phyloP scores from a whole-genome alignment of 1,139 yeast genomes.

The Sugiyamaella grinbergsii region DNA sequence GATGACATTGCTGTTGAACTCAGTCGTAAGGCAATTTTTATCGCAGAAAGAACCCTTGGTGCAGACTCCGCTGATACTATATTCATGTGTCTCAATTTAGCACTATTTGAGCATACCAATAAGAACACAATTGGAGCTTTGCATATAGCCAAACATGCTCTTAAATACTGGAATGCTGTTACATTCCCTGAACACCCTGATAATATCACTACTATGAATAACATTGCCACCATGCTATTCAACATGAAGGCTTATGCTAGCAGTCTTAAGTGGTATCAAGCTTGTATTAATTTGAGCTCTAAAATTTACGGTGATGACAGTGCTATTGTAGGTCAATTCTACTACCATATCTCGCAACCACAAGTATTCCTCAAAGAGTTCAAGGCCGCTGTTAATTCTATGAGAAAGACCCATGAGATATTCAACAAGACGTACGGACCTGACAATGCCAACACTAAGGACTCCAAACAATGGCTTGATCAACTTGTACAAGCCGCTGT shows the following conservation, averaged over 20 bases:
- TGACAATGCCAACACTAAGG: constrained; percentile 61
- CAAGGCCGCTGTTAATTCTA: constrained; percentile 56
- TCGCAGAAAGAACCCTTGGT: constrained; percentile 80
- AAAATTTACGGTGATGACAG: constrained; percentile 58
- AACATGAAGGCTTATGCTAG: constrained; percentile 51
- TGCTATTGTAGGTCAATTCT: constrained; percentile 59
- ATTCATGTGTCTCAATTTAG: constrained; percentile 72
- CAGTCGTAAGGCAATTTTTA: constrained; percentile 69
- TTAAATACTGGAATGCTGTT: constrained; percentile 57
- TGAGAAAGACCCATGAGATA: constrained; percentile 54
- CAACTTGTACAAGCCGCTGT: constrained; percentile 48
- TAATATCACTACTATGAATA: constrained; percentile 62
- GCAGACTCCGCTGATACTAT: constrained; percentile 77
- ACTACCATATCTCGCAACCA: constrained; percentile 68
- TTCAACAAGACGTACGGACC: constrained; percentile 63
- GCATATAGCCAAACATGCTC: constrained; percentile 61
- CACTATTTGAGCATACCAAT: constrained; percentile 66
- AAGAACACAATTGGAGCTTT: constrained; percentile 64
- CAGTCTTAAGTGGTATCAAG: constrained; percentile 54
- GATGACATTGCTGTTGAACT: constrained; percentile 63
- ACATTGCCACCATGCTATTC: constrained; percentile 63
- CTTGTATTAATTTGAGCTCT: constrained; percentile 52
- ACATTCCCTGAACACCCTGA: constrained; percentile 69
- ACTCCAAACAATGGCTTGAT: constrained; percentile 62
- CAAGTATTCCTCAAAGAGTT: constrained; percentile 57